Evolutionary conservation across 2,329 filamentous ascomycete genomes (phyloP).

Genomic region (Ceratocystis cacaofunesta): DNA sequence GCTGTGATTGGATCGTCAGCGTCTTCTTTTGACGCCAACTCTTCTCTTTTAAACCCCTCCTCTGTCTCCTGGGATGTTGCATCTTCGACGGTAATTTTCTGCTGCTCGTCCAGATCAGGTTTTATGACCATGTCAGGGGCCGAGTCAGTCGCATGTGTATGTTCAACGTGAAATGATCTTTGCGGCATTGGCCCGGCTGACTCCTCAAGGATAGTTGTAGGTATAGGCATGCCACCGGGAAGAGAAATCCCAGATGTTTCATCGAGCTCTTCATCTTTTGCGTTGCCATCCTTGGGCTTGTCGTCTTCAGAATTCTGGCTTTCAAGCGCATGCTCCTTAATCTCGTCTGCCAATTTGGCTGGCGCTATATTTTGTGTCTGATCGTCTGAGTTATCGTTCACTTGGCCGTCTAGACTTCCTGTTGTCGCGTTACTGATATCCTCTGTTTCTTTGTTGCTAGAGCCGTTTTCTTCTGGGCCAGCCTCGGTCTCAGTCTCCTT

Average conservation of each 20-base stretch:
- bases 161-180: constrained; percentile 31
- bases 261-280: not conserved
- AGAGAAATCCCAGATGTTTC: not conserved
- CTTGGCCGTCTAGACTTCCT: not conserved
- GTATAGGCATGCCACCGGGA: constrained; percentile 24
- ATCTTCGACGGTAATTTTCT: constrained; percentile 8
- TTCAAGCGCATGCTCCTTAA: not conserved
- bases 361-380: not conserved
- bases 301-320: not conserved
- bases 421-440: not conserved
- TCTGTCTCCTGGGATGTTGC: not conserved
- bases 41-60: not conserved
- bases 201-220: constrained; percentile 41
- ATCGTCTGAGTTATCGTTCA: not conserved
- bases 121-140: constrained; percentile 38
- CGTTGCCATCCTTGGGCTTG: not conserved
- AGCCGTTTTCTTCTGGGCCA: not conserved
- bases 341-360: not conserved
- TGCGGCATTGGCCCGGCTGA: constrained; percentile 31
- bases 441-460: not conserved
- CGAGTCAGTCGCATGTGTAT: constrained; percentile 36
- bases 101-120: constrained; percentile 30
- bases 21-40: not conserved
- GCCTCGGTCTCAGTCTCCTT: not conserved
- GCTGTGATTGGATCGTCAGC: not conserved